phyloP scores from a whole-genome alignment of 768 basidiomycete species.

The Tricholoma furcatifolium region DNA sequence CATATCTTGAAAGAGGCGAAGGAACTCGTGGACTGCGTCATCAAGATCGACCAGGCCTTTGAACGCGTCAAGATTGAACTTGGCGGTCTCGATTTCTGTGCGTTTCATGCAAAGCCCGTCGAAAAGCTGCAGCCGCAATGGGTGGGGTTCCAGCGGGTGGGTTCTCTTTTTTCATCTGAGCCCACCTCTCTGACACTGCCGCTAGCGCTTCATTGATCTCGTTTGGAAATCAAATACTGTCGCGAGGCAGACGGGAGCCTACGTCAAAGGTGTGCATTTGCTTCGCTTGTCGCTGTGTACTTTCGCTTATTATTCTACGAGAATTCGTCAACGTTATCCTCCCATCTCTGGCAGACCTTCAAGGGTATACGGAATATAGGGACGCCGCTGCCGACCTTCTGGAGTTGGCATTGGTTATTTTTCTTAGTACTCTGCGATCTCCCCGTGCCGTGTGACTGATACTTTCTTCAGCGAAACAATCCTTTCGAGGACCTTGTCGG shows the following conservation, averaged over 20 bases:
- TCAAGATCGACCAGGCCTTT: constrained; percentile 15
- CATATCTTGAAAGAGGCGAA: constrained; percentile 5
- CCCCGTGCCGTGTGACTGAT: neutral
- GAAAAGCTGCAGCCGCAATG: constrained; percentile 9
- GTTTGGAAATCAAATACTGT: constrained; percentile 9
- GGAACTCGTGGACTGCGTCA: constrained; percentile 7
- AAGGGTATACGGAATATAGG: constrained; percentile 1
- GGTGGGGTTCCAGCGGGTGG: constrained; percentile 7
- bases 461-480: constrained; percentile 1
- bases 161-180: neutral
- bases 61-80: constrained; percentile 12
- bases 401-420: constrained; percentile 9
- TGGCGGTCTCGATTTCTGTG: neutral
- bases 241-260: constrained; percentile 4
- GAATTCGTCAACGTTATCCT: constrained; percentile 14
- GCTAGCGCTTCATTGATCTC: constrained; percentile 7
- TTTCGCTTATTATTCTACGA: neutral
- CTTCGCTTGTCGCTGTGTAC: neutral
- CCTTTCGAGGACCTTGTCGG: neutral
- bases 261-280: constrained; percentile 6
- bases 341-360: constrained; percentile 7
- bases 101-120: constrained; percentile 8
- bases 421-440: neutral
- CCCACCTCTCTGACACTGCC: neutral
- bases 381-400: constrained; percentile 5